These are phyloP conservation scores for Agastache rugosa DNA, from an alignment of 257 asterid genomes.

Conservation along the genomic window DNA sequence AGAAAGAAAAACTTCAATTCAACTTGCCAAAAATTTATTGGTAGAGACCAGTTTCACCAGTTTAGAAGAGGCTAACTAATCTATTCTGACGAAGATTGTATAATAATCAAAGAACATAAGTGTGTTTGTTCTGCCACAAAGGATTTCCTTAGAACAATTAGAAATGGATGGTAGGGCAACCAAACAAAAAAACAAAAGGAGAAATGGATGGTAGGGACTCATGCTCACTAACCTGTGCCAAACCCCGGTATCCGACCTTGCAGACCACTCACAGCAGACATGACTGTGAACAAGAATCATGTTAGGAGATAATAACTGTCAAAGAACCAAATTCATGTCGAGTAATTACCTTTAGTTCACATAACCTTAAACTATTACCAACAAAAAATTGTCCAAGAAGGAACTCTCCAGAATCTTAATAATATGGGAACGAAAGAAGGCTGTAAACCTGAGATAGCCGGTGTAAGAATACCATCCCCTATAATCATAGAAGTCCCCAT, in stretches of 20 bases:
- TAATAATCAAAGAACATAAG: background rate
- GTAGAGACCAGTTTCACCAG: background rate
- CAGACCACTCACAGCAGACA: conserved; percentile 97
- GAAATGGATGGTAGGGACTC: background rate
- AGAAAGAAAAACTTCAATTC: background rate
- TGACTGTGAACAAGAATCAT: conserved; percentile 60
- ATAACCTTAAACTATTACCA: background rate
- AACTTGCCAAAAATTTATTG: background rate
- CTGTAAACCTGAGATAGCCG: conserved; percentile 86
- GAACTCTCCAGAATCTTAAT: conserved; percentile 1
- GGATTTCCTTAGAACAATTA: background rate
- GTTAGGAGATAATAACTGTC: conserved; percentile 29
- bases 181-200: no score
- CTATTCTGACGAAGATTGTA: background rate
- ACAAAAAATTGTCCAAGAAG: background rate
- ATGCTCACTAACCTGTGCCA: conserved; percentile 64
- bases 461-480: conserved; percentile 95
- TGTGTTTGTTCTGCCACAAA: conserved; percentile 6
- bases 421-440: conserved; percentile 16
- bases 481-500: conserved; percentile 94
- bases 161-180: background rate
- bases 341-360: background rate
- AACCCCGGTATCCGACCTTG: conserved; percentile 85
- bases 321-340: background rate
- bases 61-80: conserved; percentile 14